A percentile compares a stretch with the other conserved stretches of the same genome.
Conservation (phyloP, 2,329 filamentous ascomycete species). For the Botrytis porri region DNA sequence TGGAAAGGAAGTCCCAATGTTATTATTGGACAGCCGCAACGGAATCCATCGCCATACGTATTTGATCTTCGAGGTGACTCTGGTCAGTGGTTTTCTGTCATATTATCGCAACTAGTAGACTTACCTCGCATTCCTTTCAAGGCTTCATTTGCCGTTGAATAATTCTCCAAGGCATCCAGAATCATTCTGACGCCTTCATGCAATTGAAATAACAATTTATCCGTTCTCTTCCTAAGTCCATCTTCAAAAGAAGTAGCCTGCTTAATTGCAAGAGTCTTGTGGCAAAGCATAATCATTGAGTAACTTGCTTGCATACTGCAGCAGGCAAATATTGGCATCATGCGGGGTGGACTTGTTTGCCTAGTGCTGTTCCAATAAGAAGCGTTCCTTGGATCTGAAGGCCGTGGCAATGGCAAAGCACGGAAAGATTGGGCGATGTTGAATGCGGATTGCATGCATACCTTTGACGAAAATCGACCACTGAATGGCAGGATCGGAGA, state of each 20-base stretch:
- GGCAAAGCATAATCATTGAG: constrained; percentile 37
- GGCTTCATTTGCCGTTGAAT: constrained; percentile 33
- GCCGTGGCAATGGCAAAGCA: constrained; percentile 45
- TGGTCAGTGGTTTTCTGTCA: background rate
- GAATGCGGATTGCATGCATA: constrained; percentile 49
- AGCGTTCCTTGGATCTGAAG: background rate
- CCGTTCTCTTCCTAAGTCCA: constrained; percentile 8
- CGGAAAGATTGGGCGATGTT: constrained; percentile 48
- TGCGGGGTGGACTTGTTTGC: constrained; percentile 29
- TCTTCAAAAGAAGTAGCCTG: constrained; percentile 4
- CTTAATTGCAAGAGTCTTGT: constrained; percentile 28
- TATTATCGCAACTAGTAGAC: background rate
- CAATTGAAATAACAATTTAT: constrained; percentile 27
- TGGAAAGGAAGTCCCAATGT: background rate
- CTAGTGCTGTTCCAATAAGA: background rate
- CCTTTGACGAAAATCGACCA: constrained; percentile 47
- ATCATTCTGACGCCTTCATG: constrained; percentile 28
- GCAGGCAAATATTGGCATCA: constrained; percentile 39
- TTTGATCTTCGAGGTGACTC: background rate
- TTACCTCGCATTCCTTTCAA: constrained; percentile 33
- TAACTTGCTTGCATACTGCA: constrained; percentile 40
- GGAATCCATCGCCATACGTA: constrained; percentile 5
- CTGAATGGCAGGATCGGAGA: constrained; percentile 43
- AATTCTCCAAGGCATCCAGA: constrained; percentile 31
- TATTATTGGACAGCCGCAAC: background rate